A percentile compares a stretch with the other conserved stretches of the same genome.
These are phyloP conservation scores for Babesia ovata DNA, from an alignment of 169 alveolate species.

Conservation along the genomic window DNA sequence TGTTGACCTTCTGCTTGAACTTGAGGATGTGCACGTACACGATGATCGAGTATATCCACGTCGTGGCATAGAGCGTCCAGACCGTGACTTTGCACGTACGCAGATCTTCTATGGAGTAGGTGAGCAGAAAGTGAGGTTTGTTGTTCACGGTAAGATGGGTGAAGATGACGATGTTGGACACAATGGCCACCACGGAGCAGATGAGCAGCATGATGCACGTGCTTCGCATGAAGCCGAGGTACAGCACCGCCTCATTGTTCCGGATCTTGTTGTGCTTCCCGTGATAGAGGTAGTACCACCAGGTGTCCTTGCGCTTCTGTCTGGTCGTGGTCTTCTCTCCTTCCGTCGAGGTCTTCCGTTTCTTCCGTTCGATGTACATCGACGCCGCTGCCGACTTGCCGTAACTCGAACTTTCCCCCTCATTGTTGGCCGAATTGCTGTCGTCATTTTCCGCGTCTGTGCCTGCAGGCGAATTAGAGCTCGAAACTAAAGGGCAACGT, in stretches of 20 bases:
- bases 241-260: constrained; percentile 67
- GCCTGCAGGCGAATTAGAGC: background rate
- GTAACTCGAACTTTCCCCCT: background rate
- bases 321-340: background rate
- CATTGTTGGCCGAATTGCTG: background rate
- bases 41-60: constrained; percentile 65
- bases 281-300: constrained; percentile 58
- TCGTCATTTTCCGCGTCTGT: background rate
- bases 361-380: background rate
- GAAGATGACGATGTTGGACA: constrained; percentile 30
- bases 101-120: constrained; percentile 58
- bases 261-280: constrained; percentile 16
- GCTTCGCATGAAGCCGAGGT: constrained; percentile 54
- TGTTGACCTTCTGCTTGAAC: constrained; percentile 39
- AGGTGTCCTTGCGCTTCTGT: background rate
- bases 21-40: constrained; percentile 50
- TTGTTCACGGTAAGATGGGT: constrained; percentile 29
- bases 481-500: no score
- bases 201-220: constrained; percentile 50
- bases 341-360: background rate
- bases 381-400: background rate
- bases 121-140: constrained; percentile 31
- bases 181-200: constrained; percentile 41
- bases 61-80: constrained; percentile 59
- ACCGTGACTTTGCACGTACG: constrained; percentile 40